Evolutionary conservation across 345 rosid genomes (phyloP).

Genomic region (Microthlaspi erraticum): DNA sequence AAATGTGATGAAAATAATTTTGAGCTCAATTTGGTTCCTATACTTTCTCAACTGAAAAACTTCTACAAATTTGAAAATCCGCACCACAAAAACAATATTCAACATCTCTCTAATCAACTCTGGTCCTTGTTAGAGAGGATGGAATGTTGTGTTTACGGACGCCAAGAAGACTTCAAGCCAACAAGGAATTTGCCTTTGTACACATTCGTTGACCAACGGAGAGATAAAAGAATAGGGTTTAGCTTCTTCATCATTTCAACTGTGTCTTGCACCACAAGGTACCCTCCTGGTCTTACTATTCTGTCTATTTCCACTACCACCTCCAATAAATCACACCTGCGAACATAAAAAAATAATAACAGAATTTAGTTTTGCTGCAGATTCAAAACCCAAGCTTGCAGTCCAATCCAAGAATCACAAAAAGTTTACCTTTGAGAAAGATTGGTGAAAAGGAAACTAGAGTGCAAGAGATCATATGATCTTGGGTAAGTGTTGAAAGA

Average conservation of each 20-base stretch:
- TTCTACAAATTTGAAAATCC: not conserved
- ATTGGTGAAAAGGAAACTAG: slow-evolving; percentile 68
- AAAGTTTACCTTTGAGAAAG: slow-evolving; percentile 56
- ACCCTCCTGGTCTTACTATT: slow-evolving; percentile 82
- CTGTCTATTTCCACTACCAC: slow-evolving; percentile 82
- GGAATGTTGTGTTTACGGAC: slow-evolving; percentile 48
- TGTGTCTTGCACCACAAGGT: slow-evolving; percentile 72
- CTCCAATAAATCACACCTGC: slow-evolving; percentile 69
- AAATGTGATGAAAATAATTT: not conserved
- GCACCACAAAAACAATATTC: not conserved
- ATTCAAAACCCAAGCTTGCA: slow-evolving; percentile 7
- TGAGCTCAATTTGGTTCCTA: slow-evolving; percentile 1
- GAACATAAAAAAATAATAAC: not conserved
- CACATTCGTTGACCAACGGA: slow-evolving; percentile 68
- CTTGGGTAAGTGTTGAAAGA: slow-evolving; percentile 81
- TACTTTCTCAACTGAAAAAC: not conserved
- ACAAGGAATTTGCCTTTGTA: slow-evolving; percentile 69
- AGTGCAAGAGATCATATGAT: slow-evolving; percentile 80
- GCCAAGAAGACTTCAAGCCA: slow-evolving; percentile 77
- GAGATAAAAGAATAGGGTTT: slow-evolving; percentile 62
- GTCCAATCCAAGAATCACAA: not conserved
- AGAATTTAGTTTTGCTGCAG: not conserved
- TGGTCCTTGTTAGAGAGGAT: slow-evolving; percentile 5
- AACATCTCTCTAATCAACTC: not conserved
- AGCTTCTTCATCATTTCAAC: slow-evolving; percentile 62